phyloP scores from a whole-genome alignment of 805 yeast genomes.

The Torulaspora delbrueckii region DNA sequence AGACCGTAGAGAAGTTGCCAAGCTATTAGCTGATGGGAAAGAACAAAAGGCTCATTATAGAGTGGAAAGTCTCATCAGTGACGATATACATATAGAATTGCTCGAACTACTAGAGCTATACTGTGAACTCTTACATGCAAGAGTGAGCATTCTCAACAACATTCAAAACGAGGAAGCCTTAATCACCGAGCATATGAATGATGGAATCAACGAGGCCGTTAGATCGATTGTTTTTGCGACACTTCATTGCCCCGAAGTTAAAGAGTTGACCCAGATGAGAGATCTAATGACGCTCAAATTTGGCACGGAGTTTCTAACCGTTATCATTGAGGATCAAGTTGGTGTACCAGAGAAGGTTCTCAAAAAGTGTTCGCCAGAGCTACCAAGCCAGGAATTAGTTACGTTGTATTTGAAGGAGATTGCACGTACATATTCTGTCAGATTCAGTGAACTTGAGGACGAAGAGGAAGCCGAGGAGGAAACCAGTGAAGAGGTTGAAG shows the following conservation, averaged over 20 bases:
- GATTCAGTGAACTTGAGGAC: slow-evolving; percentile 52
- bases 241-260: slow-evolving; percentile 62
- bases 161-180: slow-evolving; percentile 34
- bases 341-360: slow-evolving; percentile 65
- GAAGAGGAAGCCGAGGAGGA: slow-evolving; percentile 28
- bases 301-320: slow-evolving; percentile 61
- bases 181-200: slow-evolving; percentile 30
- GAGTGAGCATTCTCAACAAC: slow-evolving; percentile 57
- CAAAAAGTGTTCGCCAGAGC: slow-evolving; percentile 56
- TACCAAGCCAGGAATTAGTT: slow-evolving; percentile 65
- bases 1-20: slow-evolving; percentile 66
- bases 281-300: slow-evolving; percentile 59
- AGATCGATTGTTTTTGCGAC: slow-evolving; percentile 64
- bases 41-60: slow-evolving; percentile 79
- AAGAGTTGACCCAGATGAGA: slow-evolving; percentile 57
- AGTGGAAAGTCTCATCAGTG: slow-evolving; percentile 78
- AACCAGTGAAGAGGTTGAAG: slow-evolving; percentile 18
- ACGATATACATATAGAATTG: slow-evolving; percentile 74
- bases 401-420: slow-evolving; percentile 70
- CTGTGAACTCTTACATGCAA: slow-evolving; percentile 73
- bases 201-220: slow-evolving; percentile 68
- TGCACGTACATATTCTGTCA: slow-evolving; percentile 72
- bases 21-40: slow-evolving; percentile 60
- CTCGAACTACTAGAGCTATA: slow-evolving; percentile 75
- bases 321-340: slow-evolving; percentile 25